Base-by-base conservation (phyloP, 306 rosid genomes). In the Trifolium pratense region DNA sequence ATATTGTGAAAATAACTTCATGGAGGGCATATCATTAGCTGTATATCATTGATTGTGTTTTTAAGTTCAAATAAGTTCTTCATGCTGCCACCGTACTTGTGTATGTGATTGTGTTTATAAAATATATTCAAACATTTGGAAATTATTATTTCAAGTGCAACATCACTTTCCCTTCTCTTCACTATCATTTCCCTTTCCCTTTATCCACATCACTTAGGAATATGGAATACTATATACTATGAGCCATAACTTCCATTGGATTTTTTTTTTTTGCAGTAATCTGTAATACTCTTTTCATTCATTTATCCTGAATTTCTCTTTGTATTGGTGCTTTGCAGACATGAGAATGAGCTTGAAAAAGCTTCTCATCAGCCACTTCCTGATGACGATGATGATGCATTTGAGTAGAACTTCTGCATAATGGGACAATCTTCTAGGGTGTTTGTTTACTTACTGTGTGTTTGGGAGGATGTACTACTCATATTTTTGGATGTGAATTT, bases 351-450 rank as follows among this genome's bases (percentile, higher is more conserved):
- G 80, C 80, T 86, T 65, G 68, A 56, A 15, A 65, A 71, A 43
- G 94, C 92, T 68, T 88, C 89, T 21, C 82, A 61, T 56, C 97
- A 87, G 68, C 95, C 97, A 66, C 97, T 91, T 70, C 97, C 92
- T 0, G 92, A 91, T 21, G 97, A 91, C 3, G 94, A 89, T 2
- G 97, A 87, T 29, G 91, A 86, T 1, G 25, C 90, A 29, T 89
- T 92, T 55, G 93, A 92, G 78, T 92, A 63, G 34, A 40, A 5
- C 6, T 10, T 52, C 9, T 26, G 34, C 20, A 56, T 11, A 10
- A 42, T 20, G 21, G 23, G 58, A 58, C 52, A 40, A 5, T 69
- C 39, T 67, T 51, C 57, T 74, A 8, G 57, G 37, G 78, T 26
- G 31, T 26, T 71, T n/a, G 70, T 26, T 78, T 70, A 76, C 66